Base-by-base conservation (phyloP, 805 yeast species). In the Scheffersomyces lignosus region DNA sequence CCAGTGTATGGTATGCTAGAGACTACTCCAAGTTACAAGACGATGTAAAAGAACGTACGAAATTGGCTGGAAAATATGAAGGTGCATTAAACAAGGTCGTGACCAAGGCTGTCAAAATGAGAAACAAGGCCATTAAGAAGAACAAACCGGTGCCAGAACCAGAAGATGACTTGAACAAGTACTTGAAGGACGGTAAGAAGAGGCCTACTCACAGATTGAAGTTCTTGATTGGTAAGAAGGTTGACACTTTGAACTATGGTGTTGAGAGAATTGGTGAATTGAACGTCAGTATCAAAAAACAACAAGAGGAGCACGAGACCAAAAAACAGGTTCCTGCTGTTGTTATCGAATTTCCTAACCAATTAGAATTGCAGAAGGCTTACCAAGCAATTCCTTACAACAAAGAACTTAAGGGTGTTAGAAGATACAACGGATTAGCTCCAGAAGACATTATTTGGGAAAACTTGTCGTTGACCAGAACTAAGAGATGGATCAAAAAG, bases 381-480 rank as follows among this genome's bases (percentile, higher is more conserved):
- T 85, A 73, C 62, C 98, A 91, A 66, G 81, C 87, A n/a, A 63
- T 83, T 45, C 82, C 83, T 24, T 76, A 73, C 47, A 73, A 73
- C 54, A 55, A 67, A 54, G 54, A 74, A 65, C 66, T 70, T 43
- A 72, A 62, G 52, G 56, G 47, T 45, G 75, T 56, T 55, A 73
- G 75, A 42, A 65, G 78, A 40, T 63, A 67, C 48, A 78, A 80
- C 36, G 88, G 88, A 20, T 67, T 80, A 33, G 68, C 84, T 8
- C 96, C 98, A 5, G 83, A 79, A 28, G 97, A 91, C 51, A 71
- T 91, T 31, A 68, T 85, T 48, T 91, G 98, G 98, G 73, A 72
- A 28, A 90, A 87, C 56, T 64, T 87, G 49, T 70, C 81, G 18
- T 62, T 81, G 51, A 66, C 77, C 8, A 73, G 78, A 58, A 64